Base-by-base conservation (phyloP, 2,329 filamentous ascomycete genomes). In the Malbranchea zuffiana region DNA sequence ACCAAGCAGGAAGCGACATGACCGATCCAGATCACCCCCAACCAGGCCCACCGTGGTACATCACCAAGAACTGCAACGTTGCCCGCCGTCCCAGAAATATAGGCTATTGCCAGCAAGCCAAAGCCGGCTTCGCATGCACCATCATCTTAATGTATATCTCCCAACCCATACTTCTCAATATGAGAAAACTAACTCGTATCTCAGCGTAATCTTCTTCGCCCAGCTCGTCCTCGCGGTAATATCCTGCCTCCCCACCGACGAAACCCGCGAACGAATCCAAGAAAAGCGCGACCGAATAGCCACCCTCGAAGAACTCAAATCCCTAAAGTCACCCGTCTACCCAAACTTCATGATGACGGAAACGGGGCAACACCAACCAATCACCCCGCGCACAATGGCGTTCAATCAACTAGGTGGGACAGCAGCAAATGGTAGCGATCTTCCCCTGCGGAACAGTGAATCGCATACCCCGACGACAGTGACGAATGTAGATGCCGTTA, bases 1-100 rank as follows among this genome's bases (percentile, higher is more conserved):
- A 65, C 38, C 75, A 79, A 52, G 69, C 68, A 7, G 66, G 67
- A 28, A 65, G 69, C 35, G 75, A 79, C 51, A 73, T 63, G 47
- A 72, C 67, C 42, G 75, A 79, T 48, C 66, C 69, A 1, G 47
- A 58, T 1, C 69, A 71, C 43, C 62, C 59, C 3, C 70, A 74
- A 44, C 59, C 62, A 5, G 73, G 74, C 20, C 55, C 72, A 12
- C 72, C 75, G 5, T 79, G 75, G 75, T 78, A 77, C 50, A 69
- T 79, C 46, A 71, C 71, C 35, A 76, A 77, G 54, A 69, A 59
- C 46, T 79, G 75, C 58, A 64, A 56, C 35, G 66, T 75, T 16
- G 65, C 70, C 0, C 54, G 55, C 4, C 53, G 63, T 27, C 56
- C 59, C 31, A 61, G 58, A 30, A 60, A 69, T 37, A 55, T 69